Evolutionary conservation across 345 rosid species (phyloP).

Genomic region (Hibiscus mutabilis): DNA sequence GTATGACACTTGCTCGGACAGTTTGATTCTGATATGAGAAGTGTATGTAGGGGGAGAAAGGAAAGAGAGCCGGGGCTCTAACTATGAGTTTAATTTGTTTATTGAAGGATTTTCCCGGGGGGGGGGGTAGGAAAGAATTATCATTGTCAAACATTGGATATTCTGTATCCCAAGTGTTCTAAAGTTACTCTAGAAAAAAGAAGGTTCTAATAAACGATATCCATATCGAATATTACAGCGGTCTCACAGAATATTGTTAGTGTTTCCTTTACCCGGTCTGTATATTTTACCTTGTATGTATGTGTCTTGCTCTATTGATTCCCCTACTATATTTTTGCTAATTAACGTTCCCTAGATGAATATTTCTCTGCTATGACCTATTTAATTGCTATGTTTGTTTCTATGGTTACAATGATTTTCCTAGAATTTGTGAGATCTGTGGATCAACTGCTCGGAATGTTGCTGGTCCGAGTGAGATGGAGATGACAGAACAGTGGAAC

Average conservation of each 20-base stretch:
- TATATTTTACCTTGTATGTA: neutral
- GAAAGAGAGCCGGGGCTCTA: neutral
- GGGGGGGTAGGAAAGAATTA: neutral
- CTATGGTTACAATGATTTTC: neutral
- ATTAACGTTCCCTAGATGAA: neutral
- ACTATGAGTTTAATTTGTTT: no score
- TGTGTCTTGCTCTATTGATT: neutral
- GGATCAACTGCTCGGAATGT: constrained; percentile 75
- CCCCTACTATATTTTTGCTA: neutral
- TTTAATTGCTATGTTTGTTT: neutral
- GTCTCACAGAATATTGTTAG: neutral
- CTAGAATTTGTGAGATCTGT: constrained; percentile 89
- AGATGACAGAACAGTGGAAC: constrained; percentile 34
- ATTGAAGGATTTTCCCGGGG: neutral
- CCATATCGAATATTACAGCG: neutral
- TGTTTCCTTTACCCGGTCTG: neutral
- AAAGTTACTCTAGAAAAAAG: neutral
- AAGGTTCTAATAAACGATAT: neutral
- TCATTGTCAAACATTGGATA: no score
- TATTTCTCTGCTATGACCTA: neutral
- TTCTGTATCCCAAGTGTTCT: neutral
- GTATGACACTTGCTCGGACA: no score
- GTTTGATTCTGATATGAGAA: no score
- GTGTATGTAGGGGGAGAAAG: neutral
- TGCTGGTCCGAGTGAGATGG: constrained; percentile 43